Evolutionary conservation across 2,329 filamentous ascomycete species (phyloP).

Genomic region (Nothopassalora personata): DNA sequence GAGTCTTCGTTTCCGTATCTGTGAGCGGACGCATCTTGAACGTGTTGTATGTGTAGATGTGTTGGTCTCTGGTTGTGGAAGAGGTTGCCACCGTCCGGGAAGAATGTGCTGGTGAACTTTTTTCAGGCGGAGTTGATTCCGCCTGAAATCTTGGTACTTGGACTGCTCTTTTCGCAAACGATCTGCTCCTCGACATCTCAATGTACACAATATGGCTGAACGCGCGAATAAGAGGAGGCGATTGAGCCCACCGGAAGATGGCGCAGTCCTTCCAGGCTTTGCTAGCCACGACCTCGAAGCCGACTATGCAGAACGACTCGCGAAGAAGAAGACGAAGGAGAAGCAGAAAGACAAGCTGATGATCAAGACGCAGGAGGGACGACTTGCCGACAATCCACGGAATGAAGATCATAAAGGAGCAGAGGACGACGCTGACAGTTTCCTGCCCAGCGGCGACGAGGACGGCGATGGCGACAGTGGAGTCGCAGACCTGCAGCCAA

Average conservation of each 20-base stretch:
- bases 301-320: constrained; percentile 75
- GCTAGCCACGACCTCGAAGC: constrained; percentile 86
- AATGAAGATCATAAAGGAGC: constrained; percentile 38
- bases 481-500: constrained; percentile 44
- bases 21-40: constrained; percentile 72
- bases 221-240: constrained; percentile 47
- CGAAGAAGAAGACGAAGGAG: constrained; percentile 62
- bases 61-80: background rate
- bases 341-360: constrained; percentile 71
- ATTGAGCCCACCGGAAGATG: constrained; percentile 44
- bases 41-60: background rate
- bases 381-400: constrained; percentile 49
- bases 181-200: constrained; percentile 1
- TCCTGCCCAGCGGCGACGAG: constrained; percentile 55
- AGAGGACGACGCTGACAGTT: constrained; percentile 50
- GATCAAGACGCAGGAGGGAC: constrained; percentile 79
- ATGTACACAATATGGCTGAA: constrained; percentile 39
- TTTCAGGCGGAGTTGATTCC: background rate
- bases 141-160: constrained; percentile 2
- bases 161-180: background rate
- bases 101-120: background rate
- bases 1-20: constrained; percentile 69
- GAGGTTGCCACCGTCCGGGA: background rate
- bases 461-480: constrained; percentile 40
- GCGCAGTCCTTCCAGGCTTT: constrained; percentile 20